These are phyloP conservation scores for Penicillium crystallinum DNA, from an alignment of 495 filamentous ascomycete species.

Conservation along the genomic window DNA sequence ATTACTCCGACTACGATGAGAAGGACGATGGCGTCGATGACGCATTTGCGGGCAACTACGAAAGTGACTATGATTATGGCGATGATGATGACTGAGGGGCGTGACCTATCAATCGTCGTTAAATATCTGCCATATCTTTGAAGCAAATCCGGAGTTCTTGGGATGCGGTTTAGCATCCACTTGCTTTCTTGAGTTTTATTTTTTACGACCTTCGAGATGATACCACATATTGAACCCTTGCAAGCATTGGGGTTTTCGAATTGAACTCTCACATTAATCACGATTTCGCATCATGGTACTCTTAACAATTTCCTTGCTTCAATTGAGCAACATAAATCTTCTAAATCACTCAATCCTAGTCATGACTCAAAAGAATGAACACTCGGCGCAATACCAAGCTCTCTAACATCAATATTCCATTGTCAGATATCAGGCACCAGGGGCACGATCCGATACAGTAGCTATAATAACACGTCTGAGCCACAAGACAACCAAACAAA, in stretches of 20 bases:
- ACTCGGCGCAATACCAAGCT: not conserved
- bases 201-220: conserved; percentile 1
- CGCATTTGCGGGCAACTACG: conserved; percentile 36
- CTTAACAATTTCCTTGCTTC: too few relatives aligned
- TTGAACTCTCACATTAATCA: not conserved
- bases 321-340: too few relatives aligned
- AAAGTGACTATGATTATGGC: conserved; percentile 29
- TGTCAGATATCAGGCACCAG: not conserved
- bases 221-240: not conserved
- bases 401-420: not conserved
- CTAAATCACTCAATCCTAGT: too few relatives aligned
- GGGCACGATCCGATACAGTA: not conserved
- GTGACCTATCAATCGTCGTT: not conserved
- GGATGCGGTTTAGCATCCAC: not conserved
- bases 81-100: conserved; percentile 1
- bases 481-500: not conserved
- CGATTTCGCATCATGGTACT: not conserved
- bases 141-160: not conserved
- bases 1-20: conserved; percentile 26
- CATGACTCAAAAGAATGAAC: too few relatives aligned
- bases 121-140: not conserved
- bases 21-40: conserved; percentile 36
- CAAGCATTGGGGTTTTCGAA: not conserved
- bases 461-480: not conserved
- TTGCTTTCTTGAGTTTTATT: not conserved